Base-by-base conservation (phyloP, 352 stramenopile genomes). In the Phytophthora sojae region DNA sequence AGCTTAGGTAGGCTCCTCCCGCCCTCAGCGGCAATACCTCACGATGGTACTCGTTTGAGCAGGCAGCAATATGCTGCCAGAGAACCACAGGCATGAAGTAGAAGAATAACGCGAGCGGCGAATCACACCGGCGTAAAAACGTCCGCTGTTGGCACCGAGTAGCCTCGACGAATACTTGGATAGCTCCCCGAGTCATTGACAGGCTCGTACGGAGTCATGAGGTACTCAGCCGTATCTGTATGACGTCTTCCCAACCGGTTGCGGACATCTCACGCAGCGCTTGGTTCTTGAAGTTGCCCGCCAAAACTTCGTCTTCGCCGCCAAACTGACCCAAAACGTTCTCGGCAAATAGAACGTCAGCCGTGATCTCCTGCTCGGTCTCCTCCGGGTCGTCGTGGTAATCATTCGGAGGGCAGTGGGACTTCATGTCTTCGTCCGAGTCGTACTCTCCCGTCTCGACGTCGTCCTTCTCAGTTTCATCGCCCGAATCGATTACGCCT, bases 41-140 rank as follows among this genome's bases (percentile, higher is more conserved):
- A 17, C 61, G 61, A 21, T 60, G 64, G 30, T 76, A 73, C 39
- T 65, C n/a, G 19, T 69, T 73, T 7, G 69, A 68, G 6, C 49
- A 63, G 0, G 15, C 50, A 15, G 59, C 58, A 25, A 77, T 73
- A 23, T 77, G 56, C 39, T 68, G 52, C 63, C 64, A 77, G n/a
- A 77, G 21, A 2, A 66, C 57, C 11, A 72, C 63, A 8, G 64
- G 59, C 23, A 73, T 29, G 25, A 69, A 77, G n/a, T 21, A 73
- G 39, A 73, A 64, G 23, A 69, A 70, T 0, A 77, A 37, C 3
- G 42, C 50, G 6, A 73, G 8, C 1, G 53, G 53, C 0, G 51
- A 75, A 15, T 68, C 69, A 25, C 49, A 62, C 5, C 32, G 8
- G 0, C 32, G 54, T 8, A 70, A 19, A n/a, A 14, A 12, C 55